These are phyloP conservation scores for Epichloe uncinata DNA, from an alignment of 2,329 filamentous ascomycete genomes.

Conservation along the genomic window DNA sequence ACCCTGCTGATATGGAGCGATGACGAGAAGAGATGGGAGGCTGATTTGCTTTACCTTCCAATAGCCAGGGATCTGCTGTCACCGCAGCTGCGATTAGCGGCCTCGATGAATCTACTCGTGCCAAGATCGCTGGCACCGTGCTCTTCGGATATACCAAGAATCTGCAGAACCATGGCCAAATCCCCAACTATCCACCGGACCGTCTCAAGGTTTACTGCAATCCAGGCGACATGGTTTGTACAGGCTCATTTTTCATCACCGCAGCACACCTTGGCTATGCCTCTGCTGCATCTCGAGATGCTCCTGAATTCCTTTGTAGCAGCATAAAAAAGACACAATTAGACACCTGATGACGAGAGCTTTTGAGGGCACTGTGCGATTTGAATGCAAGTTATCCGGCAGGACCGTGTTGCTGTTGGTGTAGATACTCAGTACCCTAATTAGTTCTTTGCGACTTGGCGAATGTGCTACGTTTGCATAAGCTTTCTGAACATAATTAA, in stretches of 20 bases:
- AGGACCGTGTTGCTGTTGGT: too few species aligned
- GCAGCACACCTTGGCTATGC: conserved; percentile 21
- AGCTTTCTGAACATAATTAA: neutral
- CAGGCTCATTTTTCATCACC: conserved; percentile 22
- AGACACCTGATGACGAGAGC: too few species aligned
- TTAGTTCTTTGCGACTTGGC: too few species aligned
- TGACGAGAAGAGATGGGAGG: neutral
- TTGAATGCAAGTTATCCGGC: too few species aligned
- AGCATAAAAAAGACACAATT: too few species aligned
- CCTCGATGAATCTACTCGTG: conserved; percentile 15
- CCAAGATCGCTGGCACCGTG: conserved; percentile 23
- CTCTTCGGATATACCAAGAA: conserved; percentile 31
- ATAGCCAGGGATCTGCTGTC: conserved; percentile 29
- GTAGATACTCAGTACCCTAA: accelerated
- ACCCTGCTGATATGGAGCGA: neutral
- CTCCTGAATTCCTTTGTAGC: conserved; percentile 13
- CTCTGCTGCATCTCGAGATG: conserved; percentile 8
- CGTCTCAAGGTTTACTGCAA: conserved; percentile 26
- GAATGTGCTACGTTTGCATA: neutral
- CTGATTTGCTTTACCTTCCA: neutral
- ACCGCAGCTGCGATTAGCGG: conserved; percentile 25
- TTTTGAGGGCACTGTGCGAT: too few species aligned
- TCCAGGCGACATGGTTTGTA: conserved; percentile 22
- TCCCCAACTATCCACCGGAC: conserved; percentile 23
- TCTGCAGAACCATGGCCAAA: conserved; percentile 24